Evolutionary conservation across 352 stramenopile genomes (phyloP), one percentile per base, ranked within the genome.

Genomic region (Pythium phragmiticola): DNA sequence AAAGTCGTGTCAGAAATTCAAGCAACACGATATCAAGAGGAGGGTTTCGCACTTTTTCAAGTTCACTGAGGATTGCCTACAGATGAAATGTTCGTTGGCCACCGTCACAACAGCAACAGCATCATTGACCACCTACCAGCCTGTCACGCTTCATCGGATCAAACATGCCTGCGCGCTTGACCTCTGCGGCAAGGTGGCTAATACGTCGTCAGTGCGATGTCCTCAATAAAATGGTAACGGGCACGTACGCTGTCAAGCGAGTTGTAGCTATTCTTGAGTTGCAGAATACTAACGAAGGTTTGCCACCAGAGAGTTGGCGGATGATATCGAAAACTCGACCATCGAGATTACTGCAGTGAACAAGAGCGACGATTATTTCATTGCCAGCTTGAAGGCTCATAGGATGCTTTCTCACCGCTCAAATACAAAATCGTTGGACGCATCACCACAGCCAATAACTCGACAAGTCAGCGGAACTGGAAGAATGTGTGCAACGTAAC

Each of bases 211-310:
- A 39, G 36, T 42, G 50, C 46, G 11, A 33, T n/a, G 12, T 33
- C 26, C 2, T 26, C 7, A 34, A 37, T 11, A 52, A 3, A 28
- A 33, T 14, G 19, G 0, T 36, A 45, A 11, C 2, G 26, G 13
- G 17, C 36, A 23, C 53, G 33, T 54, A 74, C 68, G 34, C 45
- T 9, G 74, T 69, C n/a, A 82, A 67, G 13, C 60, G 69, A 52
- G 58, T 66, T 33, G 72, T 54, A n/a, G 66, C 56, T 12, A 46
- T 66, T 36, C 66, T 64, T 4, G 72, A 78, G 30, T 68, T 76
- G 45, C 74, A 93, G 50, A 93, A 92, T 11, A 93, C 63, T 7
- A 93, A 23, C 7, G 74, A 68, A 34, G 80, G 77, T 37, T 80
- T 86, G 12, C 76, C 77, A 17, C 69, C 55, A 0, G 75, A 81